Evolutionary conservation across 805 yeast species (phyloP).

Genomic region (Ogataea degrootiae): DNA sequence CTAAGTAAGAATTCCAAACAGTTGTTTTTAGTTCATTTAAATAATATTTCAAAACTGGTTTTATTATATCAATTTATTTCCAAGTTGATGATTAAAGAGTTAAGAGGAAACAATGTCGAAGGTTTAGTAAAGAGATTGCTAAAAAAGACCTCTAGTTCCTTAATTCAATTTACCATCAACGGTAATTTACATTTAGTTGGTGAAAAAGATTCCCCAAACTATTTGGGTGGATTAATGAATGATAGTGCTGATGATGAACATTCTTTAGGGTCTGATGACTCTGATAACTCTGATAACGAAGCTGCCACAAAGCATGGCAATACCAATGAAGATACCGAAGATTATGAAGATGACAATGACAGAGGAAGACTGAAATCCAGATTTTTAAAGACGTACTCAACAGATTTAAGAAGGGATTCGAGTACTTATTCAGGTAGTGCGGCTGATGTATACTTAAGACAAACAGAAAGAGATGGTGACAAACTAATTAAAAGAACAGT

Average conservation of each 20-base stretch:
- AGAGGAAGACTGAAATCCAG: background rate
- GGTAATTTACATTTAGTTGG: constrained; percentile 55
- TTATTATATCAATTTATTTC: constrained; percentile 50
- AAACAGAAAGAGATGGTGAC: constrained; percentile 20
- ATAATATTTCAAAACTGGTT: constrained; percentile 48
- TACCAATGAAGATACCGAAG: background rate
- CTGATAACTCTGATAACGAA: background rate
- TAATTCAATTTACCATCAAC: constrained; percentile 61
- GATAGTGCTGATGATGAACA: constrained; percentile 14
- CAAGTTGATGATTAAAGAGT: constrained; percentile 49
- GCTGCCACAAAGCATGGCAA: background rate
- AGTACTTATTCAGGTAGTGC: constrained; percentile 6
- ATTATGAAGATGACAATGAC: background rate
- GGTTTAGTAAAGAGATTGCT: constrained; percentile 43
- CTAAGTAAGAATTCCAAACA: constrained; percentile 46
- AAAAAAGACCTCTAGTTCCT: constrained; percentile 47
- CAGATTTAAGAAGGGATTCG: constrained; percentile 1
- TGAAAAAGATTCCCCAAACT: constrained; percentile 17
- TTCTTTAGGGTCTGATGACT: background rate
- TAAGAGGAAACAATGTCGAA: constrained; percentile 42
- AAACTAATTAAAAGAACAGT: constrained; percentile 17
- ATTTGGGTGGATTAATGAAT: constrained; percentile 17
- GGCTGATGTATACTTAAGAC: constrained; percentile 14
- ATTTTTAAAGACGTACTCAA: background rate
- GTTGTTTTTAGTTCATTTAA: constrained; percentile 50